phyloP scores from a whole-genome alignment of 768 basidiomycete species.

The Russula emetica region DNA sequence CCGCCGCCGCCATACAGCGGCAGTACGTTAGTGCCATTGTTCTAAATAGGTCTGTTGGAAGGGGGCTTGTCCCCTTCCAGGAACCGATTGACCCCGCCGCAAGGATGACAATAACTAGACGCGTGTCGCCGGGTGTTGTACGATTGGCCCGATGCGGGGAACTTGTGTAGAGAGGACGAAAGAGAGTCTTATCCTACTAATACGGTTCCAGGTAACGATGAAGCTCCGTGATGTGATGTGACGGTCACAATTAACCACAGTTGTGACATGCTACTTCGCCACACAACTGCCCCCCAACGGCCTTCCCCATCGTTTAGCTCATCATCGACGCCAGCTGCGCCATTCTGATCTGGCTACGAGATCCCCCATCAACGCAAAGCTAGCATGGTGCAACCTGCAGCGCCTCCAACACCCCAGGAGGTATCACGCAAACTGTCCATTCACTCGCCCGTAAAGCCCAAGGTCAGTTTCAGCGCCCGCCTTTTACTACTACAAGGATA shows the following conservation, averaged over 20 bases:
- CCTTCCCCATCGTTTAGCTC: slow-evolving; percentile 15
- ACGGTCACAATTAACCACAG: slow-evolving; percentile 12
- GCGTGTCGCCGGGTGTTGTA: neutral
- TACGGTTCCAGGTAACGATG: neutral
- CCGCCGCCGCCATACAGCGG: neutral
- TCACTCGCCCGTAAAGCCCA: slow-evolving; percentile 54
- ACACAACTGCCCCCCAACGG: neutral
- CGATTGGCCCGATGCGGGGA: slow-evolving; percentile 20
- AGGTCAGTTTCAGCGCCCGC: slow-evolving; percentile 30
- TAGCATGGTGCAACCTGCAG: slow-evolving; percentile 31
- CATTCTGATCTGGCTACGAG: neutral
- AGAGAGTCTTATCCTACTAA: neutral
- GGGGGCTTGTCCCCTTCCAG: slow-evolving; percentile 12
- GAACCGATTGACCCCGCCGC: neutral
- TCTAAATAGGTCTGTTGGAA: slow-evolving; percentile 1
- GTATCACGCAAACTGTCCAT: slow-evolving; percentile 81
- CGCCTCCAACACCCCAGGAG: slow-evolving; percentile 83
- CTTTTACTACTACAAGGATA: neutral
- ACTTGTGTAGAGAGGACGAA: slow-evolving; percentile 6
- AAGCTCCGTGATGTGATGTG: neutral
- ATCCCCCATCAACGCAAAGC: neutral
- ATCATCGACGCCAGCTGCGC: slow-evolving; percentile 1
- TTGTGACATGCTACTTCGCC: slow-evolving; percentile 9
- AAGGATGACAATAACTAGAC: slow-evolving; percentile 1
- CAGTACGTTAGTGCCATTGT: slow-evolving; percentile 16